A percentile compares a stretch with the other conserved stretches of the same genome.
phyloP scores from a whole-genome alignment of 805 yeast species.

The Yarrowia porcina region DNA sequence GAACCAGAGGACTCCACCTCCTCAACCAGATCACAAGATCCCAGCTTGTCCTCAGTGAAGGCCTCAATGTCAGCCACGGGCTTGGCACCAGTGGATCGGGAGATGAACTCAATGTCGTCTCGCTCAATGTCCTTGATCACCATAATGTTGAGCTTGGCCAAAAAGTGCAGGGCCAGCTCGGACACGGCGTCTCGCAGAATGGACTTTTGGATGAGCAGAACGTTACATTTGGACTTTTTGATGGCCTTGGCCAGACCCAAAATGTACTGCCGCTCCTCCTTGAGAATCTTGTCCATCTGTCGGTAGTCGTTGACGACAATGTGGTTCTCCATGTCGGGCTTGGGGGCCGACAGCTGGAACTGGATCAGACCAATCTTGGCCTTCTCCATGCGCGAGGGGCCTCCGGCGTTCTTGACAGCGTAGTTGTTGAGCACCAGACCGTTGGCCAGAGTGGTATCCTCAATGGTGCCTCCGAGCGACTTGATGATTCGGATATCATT shows the following conservation, averaged over 20 bases:
- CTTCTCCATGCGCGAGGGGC: slow-evolving; percentile 91
- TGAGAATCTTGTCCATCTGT: slow-evolving; percentile 97
- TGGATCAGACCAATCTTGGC: slow-evolving; percentile 87
- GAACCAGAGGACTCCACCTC: slow-evolving; percentile 88
- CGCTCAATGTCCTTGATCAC: slow-evolving; percentile 94
- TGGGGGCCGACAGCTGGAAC: slow-evolving; percentile 94
- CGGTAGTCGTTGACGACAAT: slow-evolving; percentile 96
- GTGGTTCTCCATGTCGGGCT: slow-evolving; percentile 96
- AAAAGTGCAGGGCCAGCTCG: slow-evolving; percentile 89
- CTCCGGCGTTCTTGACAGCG: slow-evolving; percentile 87
- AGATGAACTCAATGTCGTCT: slow-evolving; percentile 91
- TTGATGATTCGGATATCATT: slow-evolving; percentile 85
- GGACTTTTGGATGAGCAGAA: slow-evolving; percentile 84
- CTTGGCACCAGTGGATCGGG: slow-evolving; percentile 83
- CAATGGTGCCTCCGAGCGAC: slow-evolving; percentile 96
- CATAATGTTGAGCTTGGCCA: slow-evolving; percentile 88
- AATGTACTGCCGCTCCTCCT: slow-evolving; percentile 95
- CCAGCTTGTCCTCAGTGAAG: slow-evolving; percentile 89
- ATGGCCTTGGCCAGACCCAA: slow-evolving; percentile 93
- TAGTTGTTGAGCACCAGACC: slow-evolving; percentile 93
- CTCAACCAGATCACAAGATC: slow-evolving; percentile 87
- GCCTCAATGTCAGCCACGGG: slow-evolving; percentile 95
- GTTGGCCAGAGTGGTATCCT: slow-evolving; percentile 81
- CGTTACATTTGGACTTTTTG: slow-evolving; percentile 95
- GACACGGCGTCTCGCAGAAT: slow-evolving; percentile 92